Percentiles rank a stretch among this genome's conserved stretches.
Conservation (phyloP, 345 rosid species). For the Passiflora organensis region DNA sequence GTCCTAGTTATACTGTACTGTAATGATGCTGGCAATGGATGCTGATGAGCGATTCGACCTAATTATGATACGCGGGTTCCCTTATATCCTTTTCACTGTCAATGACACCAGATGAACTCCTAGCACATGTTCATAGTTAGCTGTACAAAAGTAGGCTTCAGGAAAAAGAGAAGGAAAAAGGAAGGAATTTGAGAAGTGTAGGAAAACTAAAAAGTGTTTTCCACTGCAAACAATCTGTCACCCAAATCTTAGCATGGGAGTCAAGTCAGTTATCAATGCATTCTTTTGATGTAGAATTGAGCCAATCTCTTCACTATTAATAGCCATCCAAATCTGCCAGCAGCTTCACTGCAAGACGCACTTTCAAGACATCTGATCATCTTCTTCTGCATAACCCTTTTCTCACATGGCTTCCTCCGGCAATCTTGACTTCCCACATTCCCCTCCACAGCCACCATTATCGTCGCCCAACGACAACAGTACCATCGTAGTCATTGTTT, state of each 20-base stretch:
- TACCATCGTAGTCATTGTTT: constrained; percentile 44
- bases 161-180: background rate
- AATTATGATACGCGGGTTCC: too few species aligned
- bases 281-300: constrained; percentile 6
- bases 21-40: too few species aligned
- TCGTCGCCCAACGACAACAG: constrained; percentile 43
- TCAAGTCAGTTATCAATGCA: constrained; percentile 43
- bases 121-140: too few species aligned
- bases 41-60: too few species aligned
- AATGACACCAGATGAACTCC: too few species aligned
- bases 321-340: constrained; percentile 18
- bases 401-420: constrained; percentile 37
- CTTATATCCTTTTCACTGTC: too few species aligned
- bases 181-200: background rate
- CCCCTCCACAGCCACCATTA: constrained; percentile 22
- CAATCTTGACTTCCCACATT: constrained; percentile 26
- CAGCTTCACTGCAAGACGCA: too few species aligned
- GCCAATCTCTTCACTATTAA: constrained; percentile 34
- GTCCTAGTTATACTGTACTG: too few species aligned
- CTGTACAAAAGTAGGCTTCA: too few species aligned
- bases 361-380: background rate
- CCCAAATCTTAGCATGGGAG: constrained; percentile 52
- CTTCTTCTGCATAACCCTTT: background rate
- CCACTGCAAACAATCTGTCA: constrained; percentile 58
- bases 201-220: constrained; percentile 42